These are phyloP conservation scores for Santalum album DNA, from an alignment of 164 flowering plant species.

Conservation along the genomic window DNA sequence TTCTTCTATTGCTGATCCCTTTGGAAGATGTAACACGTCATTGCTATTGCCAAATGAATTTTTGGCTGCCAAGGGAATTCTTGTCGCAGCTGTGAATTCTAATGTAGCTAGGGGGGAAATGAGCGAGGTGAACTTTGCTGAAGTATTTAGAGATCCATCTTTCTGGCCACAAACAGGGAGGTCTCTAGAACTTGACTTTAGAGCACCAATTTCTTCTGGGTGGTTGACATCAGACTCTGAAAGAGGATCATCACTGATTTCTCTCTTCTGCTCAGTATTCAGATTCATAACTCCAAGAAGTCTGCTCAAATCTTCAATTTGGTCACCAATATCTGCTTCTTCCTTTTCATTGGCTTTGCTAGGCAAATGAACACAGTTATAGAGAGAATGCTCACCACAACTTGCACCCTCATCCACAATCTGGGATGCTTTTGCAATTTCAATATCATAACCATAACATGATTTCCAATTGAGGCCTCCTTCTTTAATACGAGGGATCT, in stretches of 20 bases:
- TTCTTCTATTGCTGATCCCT: too few species aligned
- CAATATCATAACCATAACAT: slow-evolving; percentile 5
- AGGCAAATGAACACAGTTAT: background rate
- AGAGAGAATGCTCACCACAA: background rate
- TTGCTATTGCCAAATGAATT: too few species aligned
- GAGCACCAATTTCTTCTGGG: too few species aligned
- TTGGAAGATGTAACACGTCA: too few species aligned
- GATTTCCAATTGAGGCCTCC: background rate
- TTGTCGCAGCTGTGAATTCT: too few species aligned
- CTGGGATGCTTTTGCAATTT: background rate
- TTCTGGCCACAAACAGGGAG: too few species aligned
- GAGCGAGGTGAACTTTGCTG: too few species aligned
- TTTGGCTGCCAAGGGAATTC: too few species aligned
- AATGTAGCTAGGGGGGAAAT: too few species aligned
- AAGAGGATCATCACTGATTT: background rate
- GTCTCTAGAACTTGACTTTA: too few species aligned
- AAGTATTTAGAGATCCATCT: too few species aligned
- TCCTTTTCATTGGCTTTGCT: background rate
- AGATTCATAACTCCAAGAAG: background rate
- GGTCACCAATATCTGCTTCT: background rate
- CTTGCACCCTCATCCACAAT: background rate
- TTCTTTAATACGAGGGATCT: slow-evolving; percentile 7
- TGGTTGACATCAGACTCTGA: slow-evolving; percentile 6
- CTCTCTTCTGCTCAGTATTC: background rate
- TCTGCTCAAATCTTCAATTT: background rate